Conservation (phyloP, 2,329 filamentous ascomycete species). For the Fusarium sp. region DNA sequence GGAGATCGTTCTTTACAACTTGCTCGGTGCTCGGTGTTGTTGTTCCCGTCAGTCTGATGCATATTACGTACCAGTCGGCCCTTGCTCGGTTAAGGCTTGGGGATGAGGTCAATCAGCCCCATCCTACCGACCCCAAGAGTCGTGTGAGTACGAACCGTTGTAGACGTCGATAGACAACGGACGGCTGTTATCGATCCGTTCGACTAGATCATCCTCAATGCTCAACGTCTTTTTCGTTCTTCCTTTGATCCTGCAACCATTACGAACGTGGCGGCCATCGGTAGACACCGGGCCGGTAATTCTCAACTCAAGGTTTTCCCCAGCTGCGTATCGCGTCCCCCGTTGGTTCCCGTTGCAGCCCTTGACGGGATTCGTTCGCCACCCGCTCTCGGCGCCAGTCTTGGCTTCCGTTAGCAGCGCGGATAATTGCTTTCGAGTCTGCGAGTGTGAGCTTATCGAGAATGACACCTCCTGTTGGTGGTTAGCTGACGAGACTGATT, state of each 20-base stretch:
- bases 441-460: constrained; percentile 23
- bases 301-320: constrained; percentile 13
- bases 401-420: constrained; percentile 32
- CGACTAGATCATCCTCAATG: not conserved
- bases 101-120: constrained; percentile 14
- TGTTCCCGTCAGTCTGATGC: constrained; percentile 13
- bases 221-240: constrained; percentile 21
- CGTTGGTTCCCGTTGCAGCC: constrained; percentile 35
- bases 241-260: constrained; percentile 30
- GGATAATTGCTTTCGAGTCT: constrained; percentile 22
- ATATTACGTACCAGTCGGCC: constrained; percentile 25
- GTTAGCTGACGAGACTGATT: constrained; percentile 21
- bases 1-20: constrained; percentile 22
- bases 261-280: constrained; percentile 24
- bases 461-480: constrained; percentile 24
- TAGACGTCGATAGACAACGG: constrained; percentile 1
- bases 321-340: constrained; percentile 22
- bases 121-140: constrained; percentile 10
- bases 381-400: constrained; percentile 27
- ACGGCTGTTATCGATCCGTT: constrained; percentile 7
- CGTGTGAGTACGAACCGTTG: constrained; percentile 15
- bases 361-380: constrained; percentile 30
- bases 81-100: constrained; percentile 30
- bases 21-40: constrained; percentile 13
- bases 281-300: constrained; percentile 33